Evolutionary conservation across 2,329 filamentous ascomycete genomes (phyloP).

Genomic region (Macrophomina pseudophaseolina): DNA sequence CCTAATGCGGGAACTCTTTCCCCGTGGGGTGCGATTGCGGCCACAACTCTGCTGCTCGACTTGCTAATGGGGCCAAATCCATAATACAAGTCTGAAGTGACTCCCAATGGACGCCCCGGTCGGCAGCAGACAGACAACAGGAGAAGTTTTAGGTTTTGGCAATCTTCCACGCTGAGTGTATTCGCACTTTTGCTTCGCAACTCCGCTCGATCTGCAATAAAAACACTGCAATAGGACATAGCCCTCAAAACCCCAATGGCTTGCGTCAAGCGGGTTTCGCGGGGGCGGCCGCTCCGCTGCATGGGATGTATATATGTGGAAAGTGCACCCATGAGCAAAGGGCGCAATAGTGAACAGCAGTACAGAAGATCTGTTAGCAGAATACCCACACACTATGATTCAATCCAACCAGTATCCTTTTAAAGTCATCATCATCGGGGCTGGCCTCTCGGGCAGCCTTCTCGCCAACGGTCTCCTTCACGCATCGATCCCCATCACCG

Average conservation of each 20-base stretch:
- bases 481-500: not conserved
- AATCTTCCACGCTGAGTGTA: too few relatives aligned
- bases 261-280: not conserved
- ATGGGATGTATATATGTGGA: not conserved
- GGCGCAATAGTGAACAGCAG: too few relatives aligned
- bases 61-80: too few relatives aligned
- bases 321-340: too few relatives aligned
- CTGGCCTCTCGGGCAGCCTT: not conserved
- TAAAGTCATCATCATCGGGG: conserved; percentile 1
- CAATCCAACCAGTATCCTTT: not conserved
- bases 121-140: too few relatives aligned
- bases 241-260: too few relatives aligned
- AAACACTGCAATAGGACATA: too few relatives aligned
- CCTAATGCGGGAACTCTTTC: not conserved
- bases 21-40: not conserved
- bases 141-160: too few relatives aligned
- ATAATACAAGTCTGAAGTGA: too few relatives aligned
- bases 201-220: too few relatives aligned
- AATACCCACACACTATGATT: not conserved
- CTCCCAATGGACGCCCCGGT: too few relatives aligned
- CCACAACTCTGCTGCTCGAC: not conserved
- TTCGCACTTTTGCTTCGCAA: too few relatives aligned
- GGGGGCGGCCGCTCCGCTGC: not conserved
- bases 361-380: not conserved
- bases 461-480: not conserved